A percentile compares a stretch with the other conserved stretches of the same genome.
Conservation (phyloP, 2,329 filamentous ascomycete genomes). For the Blastomyces gilchristii region DNA sequence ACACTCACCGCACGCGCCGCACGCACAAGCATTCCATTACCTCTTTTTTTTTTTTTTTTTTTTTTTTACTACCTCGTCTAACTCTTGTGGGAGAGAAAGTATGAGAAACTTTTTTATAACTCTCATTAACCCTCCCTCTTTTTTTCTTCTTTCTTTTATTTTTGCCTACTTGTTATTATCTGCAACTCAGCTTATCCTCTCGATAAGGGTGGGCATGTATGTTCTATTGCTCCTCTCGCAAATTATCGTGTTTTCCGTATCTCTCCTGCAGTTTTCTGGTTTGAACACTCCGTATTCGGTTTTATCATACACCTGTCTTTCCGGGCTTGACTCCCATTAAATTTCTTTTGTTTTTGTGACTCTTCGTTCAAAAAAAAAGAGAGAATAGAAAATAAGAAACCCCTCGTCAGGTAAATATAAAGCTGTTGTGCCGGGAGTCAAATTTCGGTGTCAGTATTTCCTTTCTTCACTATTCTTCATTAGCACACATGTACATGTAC, state of each 20-base stretch:
- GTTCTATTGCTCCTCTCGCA: not conserved
- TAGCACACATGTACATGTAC: not conserved
- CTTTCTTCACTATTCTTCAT: not conserved
- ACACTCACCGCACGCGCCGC: not conserved
- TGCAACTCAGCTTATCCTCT: not conserved
- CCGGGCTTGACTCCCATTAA: not conserved
- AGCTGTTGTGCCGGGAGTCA: not conserved
- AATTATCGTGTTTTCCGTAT: not conserved
- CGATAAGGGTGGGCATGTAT: not conserved
- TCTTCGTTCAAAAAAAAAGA: not conserved
- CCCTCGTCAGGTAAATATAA: not conserved
- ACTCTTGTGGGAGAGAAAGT: not conserved
- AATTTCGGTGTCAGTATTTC: not conserved
- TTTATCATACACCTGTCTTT: conserved; percentile 1
- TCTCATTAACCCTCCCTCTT: not conserved
- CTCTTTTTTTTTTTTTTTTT: no score
- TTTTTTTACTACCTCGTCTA: not conserved
- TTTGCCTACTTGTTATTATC: not conserved
- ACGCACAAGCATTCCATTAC: not conserved
- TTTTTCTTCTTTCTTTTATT: not conserved
- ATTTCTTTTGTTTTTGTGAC: conserved; percentile 2
- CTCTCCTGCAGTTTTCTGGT: not conserved
- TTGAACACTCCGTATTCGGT: not conserved
- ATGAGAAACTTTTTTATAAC: not conserved
- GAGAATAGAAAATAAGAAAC: not conserved